Conservation (phyloP, 148 eudicot genomes). For the Heliosperma pusillum region DNA sequence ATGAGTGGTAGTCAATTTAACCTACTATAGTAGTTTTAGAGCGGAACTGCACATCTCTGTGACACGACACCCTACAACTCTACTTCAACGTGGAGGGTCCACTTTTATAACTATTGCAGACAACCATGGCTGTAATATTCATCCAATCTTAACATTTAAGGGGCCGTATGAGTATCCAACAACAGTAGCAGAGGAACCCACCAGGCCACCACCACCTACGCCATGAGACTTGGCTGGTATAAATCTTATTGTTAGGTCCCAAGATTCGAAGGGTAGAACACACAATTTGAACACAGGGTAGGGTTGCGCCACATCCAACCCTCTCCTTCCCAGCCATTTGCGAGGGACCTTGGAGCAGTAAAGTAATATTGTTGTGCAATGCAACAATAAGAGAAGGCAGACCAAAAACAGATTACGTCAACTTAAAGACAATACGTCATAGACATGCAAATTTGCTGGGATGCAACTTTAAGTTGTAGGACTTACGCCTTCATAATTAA, state of each 20-base stretch:
- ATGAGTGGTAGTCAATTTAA: no score
- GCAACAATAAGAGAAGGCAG: not conserved
- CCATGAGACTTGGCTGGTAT: not conserved
- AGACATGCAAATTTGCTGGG: not conserved
- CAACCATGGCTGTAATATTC: not conserved
- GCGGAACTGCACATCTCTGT: no score
- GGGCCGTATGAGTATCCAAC: not conserved
- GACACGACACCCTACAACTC: no score
- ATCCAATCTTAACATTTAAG: not conserved
- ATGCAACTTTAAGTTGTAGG: conserved; percentile 3
- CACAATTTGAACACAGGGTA: not conserved
- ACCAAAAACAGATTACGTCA: not conserved
- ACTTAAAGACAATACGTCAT: not conserved
- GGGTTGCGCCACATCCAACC: no score
- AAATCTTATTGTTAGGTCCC: not conserved
- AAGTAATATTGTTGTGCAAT: not conserved
- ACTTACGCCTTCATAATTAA: conserved; percentile 97
- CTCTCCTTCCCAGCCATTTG: no score
- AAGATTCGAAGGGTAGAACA: not conserved
- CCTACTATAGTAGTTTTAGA: no score
- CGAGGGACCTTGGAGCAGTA: not conserved
- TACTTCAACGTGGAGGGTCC: no score
- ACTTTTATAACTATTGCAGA: not conserved
- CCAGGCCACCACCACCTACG: not conserved
- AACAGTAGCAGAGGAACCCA: not conserved